Percentiles rank a stretch among this genome's conserved stretches.
Evolutionary conservation across 768 basidiomycete genomes (phyloP).

Genomic region (Tephrocybe sp.): DNA sequence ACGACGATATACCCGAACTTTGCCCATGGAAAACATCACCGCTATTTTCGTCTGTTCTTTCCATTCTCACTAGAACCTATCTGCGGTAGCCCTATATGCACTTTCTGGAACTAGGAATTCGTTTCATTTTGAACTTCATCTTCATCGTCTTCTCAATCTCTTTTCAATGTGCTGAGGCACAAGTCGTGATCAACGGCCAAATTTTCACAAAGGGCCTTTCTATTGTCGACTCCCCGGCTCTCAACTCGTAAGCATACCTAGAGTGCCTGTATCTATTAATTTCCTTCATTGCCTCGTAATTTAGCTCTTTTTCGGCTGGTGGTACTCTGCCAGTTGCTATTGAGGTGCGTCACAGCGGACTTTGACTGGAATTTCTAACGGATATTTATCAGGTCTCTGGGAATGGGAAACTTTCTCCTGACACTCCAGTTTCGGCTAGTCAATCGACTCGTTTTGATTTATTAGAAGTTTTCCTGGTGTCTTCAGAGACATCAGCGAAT

Average conservation of each 20-base stretch:
- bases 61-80: no score
- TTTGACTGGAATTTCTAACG: background rate
- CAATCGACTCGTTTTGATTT: constrained; percentile 34
- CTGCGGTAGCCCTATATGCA: no score
- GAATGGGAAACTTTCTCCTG: constrained; percentile 38
- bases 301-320: constrained; percentile 27
- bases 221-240: constrained; percentile 32
- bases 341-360: constrained; percentile 27
- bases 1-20: no score
- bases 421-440: constrained; percentile 30
- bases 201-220: constrained; percentile 34
- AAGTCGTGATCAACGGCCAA: constrained; percentile 28
- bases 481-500: constrained; percentile 34
- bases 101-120: no score
- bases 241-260: constrained; percentile 25
- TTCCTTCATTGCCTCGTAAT: background rate
- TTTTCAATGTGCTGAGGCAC: background rate
- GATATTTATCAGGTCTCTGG: constrained; percentile 34
- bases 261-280: background rate
- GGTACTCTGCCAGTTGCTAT: constrained; percentile 25
- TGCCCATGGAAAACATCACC: no score
- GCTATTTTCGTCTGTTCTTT: no score
- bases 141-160: background rate
- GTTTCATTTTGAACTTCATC: no score
- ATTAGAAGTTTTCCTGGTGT: constrained; percentile 43